A percentile compares a stretch with the other conserved stretches of the same genome.
Conservation (phyloP, 2,329 filamentous ascomycete genomes). For the Penicillium sp. region DNA sequence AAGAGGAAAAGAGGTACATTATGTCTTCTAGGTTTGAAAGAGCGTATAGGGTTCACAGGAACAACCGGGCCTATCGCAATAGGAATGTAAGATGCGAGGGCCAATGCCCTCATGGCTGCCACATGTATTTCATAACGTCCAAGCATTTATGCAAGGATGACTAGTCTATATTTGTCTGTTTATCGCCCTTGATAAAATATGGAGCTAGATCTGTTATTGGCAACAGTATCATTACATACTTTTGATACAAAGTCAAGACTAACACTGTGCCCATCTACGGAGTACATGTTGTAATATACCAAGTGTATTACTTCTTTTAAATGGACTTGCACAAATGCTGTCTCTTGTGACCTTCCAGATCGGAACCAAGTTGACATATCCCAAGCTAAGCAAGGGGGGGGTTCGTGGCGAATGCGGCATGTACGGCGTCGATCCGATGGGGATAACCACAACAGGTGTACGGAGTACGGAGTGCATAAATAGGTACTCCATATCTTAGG, state of each 20-base stretch:
- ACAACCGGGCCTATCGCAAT: conserved; percentile 3
- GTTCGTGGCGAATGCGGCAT: background rate
- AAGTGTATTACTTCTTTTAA: background rate
- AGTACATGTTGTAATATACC: too few relatives aligned
- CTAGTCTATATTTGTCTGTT: background rate
- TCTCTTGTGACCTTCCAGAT: conserved; percentile 8
- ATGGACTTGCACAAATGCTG: background rate
- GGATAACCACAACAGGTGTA: background rate
- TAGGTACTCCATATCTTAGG: too few relatives aligned
- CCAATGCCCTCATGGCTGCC: conserved; percentile 24
- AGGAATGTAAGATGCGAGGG: conserved; percentile 22
- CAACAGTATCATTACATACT: conserved; percentile 2
- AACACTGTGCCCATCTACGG: background rate
- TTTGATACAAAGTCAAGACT: background rate
- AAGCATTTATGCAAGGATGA: conserved; percentile 7
- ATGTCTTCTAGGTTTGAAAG: background rate
- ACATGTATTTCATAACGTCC: conserved; percentile 15
- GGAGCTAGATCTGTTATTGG: conserved; percentile 10
- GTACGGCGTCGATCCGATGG: conserved; percentile 1
- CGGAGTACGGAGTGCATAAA: too few relatives aligned
- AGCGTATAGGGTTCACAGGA: conserved; percentile 6
- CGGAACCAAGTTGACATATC: conserved; percentile 10
- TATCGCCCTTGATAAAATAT: background rate
- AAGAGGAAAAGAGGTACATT: conserved; percentile 5
- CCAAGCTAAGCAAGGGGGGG: conserved; percentile 18